A percentile compares a stretch with the other conserved stretches of the same genome.
Conservation (phyloP, 306 rosid genomes). For the Geum urbanum region DNA sequence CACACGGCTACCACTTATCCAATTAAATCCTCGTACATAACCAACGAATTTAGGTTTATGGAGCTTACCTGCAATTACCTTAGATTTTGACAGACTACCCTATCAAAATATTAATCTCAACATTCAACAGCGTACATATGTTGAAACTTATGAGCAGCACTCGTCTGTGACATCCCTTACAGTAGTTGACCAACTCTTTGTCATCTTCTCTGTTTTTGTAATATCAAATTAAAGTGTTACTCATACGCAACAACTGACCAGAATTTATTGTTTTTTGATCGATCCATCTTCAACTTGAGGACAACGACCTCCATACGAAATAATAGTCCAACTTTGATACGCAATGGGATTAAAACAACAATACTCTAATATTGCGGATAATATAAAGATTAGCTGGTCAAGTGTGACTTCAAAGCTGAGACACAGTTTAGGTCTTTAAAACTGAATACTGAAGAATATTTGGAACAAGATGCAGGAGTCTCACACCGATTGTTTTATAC, state of each 20-base stretch:
- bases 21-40: background rate
- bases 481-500: background rate
- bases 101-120: background rate
- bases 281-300: background rate
- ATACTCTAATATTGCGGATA: background rate
- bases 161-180: background rate
- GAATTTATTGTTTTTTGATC: too few species aligned
- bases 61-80: background rate
- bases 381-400: background rate
- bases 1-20: background rate
- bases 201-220: background rate
- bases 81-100: background rate
- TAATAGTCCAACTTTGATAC: slow-evolving; percentile 9
- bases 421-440: background rate
- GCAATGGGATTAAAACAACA: slow-evolving; percentile 3
- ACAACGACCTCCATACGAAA: slow-evolving; percentile 1
- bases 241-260: slow-evolving; percentile 27
- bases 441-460: background rate
- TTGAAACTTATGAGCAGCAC: background rate
- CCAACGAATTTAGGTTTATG: background rate
- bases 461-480: background rate
- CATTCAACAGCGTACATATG: too few species aligned
- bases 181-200: slow-evolving; percentile 12
- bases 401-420: background rate
- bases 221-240: background rate